Percentiles rank a stretch among this genome's conserved stretches.
Evolutionary conservation across 306 rosid genomes (phyloP).

Genomic region (Sphenostylis stenocarpa): DNA sequence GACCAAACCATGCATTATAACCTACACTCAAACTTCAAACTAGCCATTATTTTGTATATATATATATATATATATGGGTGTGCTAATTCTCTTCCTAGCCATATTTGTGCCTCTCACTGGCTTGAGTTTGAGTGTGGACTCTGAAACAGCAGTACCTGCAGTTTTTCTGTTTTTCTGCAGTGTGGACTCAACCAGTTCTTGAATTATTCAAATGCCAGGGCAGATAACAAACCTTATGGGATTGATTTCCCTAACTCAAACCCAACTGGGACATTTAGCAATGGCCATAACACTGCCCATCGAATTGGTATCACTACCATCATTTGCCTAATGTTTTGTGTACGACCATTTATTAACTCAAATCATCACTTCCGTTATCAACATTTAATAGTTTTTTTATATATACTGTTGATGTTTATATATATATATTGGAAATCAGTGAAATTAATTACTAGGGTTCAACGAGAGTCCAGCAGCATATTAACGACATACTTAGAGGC

Average conservation of each 20-base stretch:
- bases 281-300: constrained; percentile 46
- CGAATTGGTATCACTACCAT: constrained; percentile 17
- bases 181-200: constrained; percentile 45
- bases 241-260: constrained; percentile 36
- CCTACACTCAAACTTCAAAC: background rate
- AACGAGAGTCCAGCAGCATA: constrained; percentile 36
- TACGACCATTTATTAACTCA: too few relatives aligned
- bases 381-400: too few relatives aligned
- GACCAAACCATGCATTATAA: constrained; percentile 16
- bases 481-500: constrained; percentile 27
- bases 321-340: too few relatives aligned
- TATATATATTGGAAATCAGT: background rate
- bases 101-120: background rate
- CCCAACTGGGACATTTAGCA: constrained; percentile 52
- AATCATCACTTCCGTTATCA: too few relatives aligned
- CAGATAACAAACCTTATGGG: constrained; percentile 30
- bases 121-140: background rate
- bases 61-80: too few relatives aligned
- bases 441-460: constrained; percentile 20
- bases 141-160: background rate
- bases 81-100: background rate
- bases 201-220: constrained; percentile 11
- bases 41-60: background rate
- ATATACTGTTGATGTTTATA: background rate
- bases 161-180: constrained; percentile 45